phyloP scores from a whole-genome alignment of 805 yeast genomes.

The Starmera dryadoides region DNA sequence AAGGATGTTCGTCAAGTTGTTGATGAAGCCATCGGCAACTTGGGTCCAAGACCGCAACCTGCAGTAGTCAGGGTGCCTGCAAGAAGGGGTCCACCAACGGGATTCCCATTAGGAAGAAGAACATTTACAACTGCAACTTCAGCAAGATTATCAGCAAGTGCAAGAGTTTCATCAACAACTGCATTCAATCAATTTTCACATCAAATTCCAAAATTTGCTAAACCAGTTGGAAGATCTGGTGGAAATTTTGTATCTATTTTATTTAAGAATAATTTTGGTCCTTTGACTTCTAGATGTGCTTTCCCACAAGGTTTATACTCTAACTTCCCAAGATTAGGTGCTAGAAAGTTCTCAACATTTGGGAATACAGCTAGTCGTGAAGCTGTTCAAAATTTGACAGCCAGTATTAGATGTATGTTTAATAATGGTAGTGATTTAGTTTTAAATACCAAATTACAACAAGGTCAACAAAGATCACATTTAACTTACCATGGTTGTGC shows the following conservation, averaged over 20 bases:
- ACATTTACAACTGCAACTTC: constrained; percentile 16
- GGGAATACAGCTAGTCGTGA: constrained; percentile 38
- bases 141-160: constrained; percentile 4
- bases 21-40: constrained; percentile 33
- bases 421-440: constrained; percentile 24
- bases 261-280: not conserved
- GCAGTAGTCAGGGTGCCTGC: constrained; percentile 34
- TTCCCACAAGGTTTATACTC: constrained; percentile 21
- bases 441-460: constrained; percentile 12
- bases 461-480: constrained; percentile 11
- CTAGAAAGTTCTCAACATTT: constrained; percentile 31
- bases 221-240: not conserved
- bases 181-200: constrained; percentile 1
- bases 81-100: constrained; percentile 15
- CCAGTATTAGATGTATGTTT: constrained; percentile 34
- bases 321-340: constrained; percentile 27
- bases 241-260: not conserved
- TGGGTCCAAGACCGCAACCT: constrained; percentile 25
- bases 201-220: not conserved
- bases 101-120: constrained; percentile 7
- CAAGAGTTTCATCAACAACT: constrained; percentile 1
- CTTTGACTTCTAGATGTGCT: not conserved
- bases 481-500: constrained; percentile 17
- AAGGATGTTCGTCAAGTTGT: constrained; percentile 39
- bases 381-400: constrained; percentile 51